Base-by-base conservation (phyloP, 371 early-diverging fungal species). In the Circinella umbellata region DNA sequence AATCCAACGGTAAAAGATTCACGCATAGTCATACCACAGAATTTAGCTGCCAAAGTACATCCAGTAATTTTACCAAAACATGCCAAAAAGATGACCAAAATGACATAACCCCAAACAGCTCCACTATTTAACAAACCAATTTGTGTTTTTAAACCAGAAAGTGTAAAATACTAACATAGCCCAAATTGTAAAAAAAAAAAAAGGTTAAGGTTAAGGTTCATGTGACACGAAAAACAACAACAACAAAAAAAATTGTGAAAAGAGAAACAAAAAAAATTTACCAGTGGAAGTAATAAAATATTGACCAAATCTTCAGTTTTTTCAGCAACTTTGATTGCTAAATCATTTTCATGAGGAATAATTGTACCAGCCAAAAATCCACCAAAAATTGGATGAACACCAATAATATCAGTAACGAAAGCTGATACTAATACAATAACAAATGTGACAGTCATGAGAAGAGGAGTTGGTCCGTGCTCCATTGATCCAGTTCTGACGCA, bases 311-410 rank as follows among this genome's bases (percentile, higher is more conserved):
- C 98, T 75, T 98, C 98, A 53, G 96, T 92, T 80, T 95, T 92
- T 70, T 96, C 96, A 5, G 95, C 92, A 18, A 98, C 86, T 59
- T 90, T 90, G 62, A 93, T 82, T 5, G 96, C 91, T 71, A 98
- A 91, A 27, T 96, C 96, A 64, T 90, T 85, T 60, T 94, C 92
- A 77, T 95, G 96, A 1, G 98, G 98, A 14, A 94, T 85, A 47
- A 95, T 91, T 38, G 94, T 82, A 5, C 98, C 98, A 15, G 90
- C 88, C 7, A 97, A 66, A 75, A 96, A 96, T 4, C 91, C 94
- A 20, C 98, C 98, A 84, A 98, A 97, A 66, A 97, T 96, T 39
- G 94, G 86, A 76, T 96, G 94, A 54, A 96, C 89, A 39, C 98
- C 97, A 69, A 95, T 91, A 61, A 91, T 86, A 64, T 95, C 90